phyloP scores from a whole-genome alignment of 176 grass and related monocot genomes.

The Oryza glumipatula region DNA sequence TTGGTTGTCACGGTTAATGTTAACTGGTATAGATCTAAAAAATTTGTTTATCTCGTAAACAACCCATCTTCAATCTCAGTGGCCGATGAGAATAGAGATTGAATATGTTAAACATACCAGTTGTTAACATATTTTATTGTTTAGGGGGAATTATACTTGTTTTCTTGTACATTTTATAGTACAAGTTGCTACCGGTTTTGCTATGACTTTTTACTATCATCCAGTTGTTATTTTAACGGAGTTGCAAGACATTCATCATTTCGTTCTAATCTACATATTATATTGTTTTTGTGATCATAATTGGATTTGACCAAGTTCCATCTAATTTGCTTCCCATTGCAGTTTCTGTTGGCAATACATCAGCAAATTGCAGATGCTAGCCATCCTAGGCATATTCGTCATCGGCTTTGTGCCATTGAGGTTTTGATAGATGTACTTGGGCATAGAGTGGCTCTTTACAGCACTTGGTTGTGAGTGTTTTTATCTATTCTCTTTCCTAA shows the following conservation, averaged over 20 bases:
- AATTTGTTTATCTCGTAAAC: neutral
- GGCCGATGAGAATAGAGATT: neutral
- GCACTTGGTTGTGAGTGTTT: constrained; percentile 82
- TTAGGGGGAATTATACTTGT: neutral
- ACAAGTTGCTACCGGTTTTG: neutral
- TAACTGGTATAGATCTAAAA: neutral
- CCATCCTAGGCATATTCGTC: constrained; percentile 76
- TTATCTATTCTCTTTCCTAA: constrained; percentile 36
- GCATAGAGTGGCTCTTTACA: constrained; percentile 74
- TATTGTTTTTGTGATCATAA: neutral
- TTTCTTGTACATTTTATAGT: neutral
- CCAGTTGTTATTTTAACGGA: neutral
- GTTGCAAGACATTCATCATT: constrained; percentile 15
- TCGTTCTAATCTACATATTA: constrained; percentile 18
- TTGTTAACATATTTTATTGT: neutral
- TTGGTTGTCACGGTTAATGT: neutral
- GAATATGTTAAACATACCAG: neutral
- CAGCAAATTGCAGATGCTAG: constrained; percentile 80
- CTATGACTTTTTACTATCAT: neutral
- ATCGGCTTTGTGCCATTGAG: constrained; percentile 76
- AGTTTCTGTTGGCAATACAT: constrained; percentile 92
- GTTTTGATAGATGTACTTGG: constrained; percentile 84
- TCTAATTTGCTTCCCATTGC: constrained; percentile 24
- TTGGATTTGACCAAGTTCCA: constrained; percentile 33
- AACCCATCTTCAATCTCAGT: neutral